phyloP scores from a whole-genome alignment of 177 flowering plant species.

The Vitis hybrid region DNA sequence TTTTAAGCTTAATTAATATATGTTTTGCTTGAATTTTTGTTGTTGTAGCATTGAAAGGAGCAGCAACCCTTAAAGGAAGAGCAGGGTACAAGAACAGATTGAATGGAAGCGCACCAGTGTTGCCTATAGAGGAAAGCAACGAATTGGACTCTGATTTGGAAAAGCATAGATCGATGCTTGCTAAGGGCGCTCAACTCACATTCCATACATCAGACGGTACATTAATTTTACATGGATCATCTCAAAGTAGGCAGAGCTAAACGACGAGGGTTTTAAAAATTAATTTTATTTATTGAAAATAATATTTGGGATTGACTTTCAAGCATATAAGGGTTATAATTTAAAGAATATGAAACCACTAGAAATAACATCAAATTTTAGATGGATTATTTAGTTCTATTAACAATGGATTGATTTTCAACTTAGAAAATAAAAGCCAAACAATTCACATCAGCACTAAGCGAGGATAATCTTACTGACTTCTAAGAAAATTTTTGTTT shows the following conservation, averaged over 20 bases:
- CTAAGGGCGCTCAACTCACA: constrained; percentile 60
- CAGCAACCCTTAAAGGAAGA: constrained; percentile 73
- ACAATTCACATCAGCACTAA: too few relatives aligned
- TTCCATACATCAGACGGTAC: constrained; percentile 68
- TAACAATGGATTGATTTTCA: too few relatives aligned
- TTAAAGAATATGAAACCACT: too few relatives aligned
- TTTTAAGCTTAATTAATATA: not conserved
- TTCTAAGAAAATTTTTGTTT: not conserved
- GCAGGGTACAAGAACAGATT: constrained; percentile 49
- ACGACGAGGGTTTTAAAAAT: too few relatives aligned
- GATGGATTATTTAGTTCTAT: too few relatives aligned
- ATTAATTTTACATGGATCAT: not conserved
- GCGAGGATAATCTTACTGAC: too few relatives aligned
- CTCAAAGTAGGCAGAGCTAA: too few relatives aligned
- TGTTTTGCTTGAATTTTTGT: not conserved
- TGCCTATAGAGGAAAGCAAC: constrained; percentile 54
- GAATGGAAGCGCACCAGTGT: constrained; percentile 46
- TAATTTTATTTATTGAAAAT: too few relatives aligned
- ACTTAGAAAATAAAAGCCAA: too few relatives aligned
- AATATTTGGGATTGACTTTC: too few relatives aligned
- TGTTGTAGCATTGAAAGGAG: constrained; percentile 77
- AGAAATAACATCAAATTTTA: not conserved
- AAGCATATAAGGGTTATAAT: too few relatives aligned
- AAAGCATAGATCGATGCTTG: constrained; percentile 48
- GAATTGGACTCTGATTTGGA: constrained; percentile 58